Evolutionary conservation across 768 basidiomycete species (phyloP), one percentile per base, ranked within the genome.

Genomic region (Leucosporidium yakuticum): DNA sequence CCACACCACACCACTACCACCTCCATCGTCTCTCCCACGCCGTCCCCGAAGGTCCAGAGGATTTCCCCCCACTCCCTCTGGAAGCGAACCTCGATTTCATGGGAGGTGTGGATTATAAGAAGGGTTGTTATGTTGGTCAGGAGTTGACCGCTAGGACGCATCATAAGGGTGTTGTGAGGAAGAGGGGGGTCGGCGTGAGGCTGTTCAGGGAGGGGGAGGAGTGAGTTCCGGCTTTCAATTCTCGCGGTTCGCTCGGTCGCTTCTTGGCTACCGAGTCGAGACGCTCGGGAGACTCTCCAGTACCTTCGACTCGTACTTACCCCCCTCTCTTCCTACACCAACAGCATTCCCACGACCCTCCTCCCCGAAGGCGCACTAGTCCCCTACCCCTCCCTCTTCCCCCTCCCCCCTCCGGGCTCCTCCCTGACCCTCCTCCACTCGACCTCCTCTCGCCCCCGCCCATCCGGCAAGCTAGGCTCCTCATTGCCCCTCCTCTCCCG

Each of bases 121-220:
- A 99, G 80, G 96, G 96, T 4, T 99, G 96, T 77, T 98, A 97
- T 76, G 88, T 98, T 8, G 96, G 96, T 14, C 96, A 99, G 81
- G 96, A 98, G 75, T 82, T 98, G 50, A 97, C 94, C 0, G 94
- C 96, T 9, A 85, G 96, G 61, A 97, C 95, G 48, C 95, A 95
- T 78, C 92, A 97, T 77, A 97, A 89, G 9, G 96, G 96, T 17
- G 83, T 88, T 32, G 81, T 96, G 53, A 83, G 96, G 69, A 98
- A 97, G 78, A 86, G 96, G 19, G 89, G 94, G 39, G 80, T 92
- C 17, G 93, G 93, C 3, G 84, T 97, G n/a, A 72, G 81, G 4
- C 80, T 93, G 39, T 81, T 84, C 69, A 70, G 80, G 56, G 71
- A 78, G 57, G 75, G 78, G 31, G 76, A 81, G 64, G 65, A 74